Base-by-base conservation (phyloP, 1,139 yeast genomes). In the Yamadazyma diospyri region DNA sequence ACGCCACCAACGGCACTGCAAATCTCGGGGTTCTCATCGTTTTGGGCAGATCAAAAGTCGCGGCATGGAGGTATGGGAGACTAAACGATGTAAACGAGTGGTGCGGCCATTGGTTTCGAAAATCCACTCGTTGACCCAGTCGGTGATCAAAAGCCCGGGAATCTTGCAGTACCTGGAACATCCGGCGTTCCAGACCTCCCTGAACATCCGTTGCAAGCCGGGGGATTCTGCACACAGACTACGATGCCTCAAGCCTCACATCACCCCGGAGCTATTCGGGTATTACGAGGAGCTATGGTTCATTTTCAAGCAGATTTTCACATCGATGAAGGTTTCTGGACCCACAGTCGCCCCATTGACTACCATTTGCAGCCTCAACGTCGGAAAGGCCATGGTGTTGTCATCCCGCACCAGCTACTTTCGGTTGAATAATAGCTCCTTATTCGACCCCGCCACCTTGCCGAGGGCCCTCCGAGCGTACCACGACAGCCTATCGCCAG, bases 71-170 rank as follows among this genome's bases (percentile, higher is more conserved):
- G 27, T 10, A 16, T 35, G 35, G 35, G 32, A 29, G 15, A 16
- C 29, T 6, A 27, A 34, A 19, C 53, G 58, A 37, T 61, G 65
- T 46, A 63, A 61, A 41, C 46, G 70, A 30, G 45, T 61, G 3
- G 51, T 60, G 7, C 53, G 72, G 18, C 72, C 72, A 10, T 46
- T 67, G 13, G 39, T 64, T 6, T 46, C 68, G 29, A 64, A 63
- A 35, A 51, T 65, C 16, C 70, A 64, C 43, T 41, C 51, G 4
- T 49, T 66, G 24, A 58, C 61, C 29, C 63, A 58, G 27, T 7
- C 17, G 7, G 35, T 29, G 6, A 32, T 31, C n/a, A 37, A 43
- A 24, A 27, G 22, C 8, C 47, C 48, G 1, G 14, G 13, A 2
- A 17, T 43, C 3, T 21, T 40, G 5, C 17, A 14, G 2, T 13